Conservation (phyloP, 2,329 filamentous ascomycete genomes). For the Whalleya microplaca region DNA sequence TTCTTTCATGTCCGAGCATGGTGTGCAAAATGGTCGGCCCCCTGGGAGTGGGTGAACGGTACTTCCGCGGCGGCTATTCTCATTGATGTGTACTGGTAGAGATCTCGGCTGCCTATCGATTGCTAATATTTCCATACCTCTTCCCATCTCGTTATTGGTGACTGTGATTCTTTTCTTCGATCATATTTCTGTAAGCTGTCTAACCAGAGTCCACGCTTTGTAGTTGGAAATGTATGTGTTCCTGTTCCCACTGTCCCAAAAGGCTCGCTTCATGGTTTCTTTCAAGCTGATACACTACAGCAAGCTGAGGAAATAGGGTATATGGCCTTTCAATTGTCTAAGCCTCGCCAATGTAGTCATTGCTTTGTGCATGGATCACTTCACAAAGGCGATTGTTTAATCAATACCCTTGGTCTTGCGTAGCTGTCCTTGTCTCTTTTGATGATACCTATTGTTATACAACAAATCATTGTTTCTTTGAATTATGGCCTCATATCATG, state of each 20-base stretch:
- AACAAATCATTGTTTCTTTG: background rate
- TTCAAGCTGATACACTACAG: too few species aligned
- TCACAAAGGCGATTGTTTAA: background rate
- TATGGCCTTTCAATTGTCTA: background rate
- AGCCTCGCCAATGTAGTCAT: background rate
- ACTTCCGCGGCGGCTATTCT: constrained; percentile 27
- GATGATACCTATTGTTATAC: background rate
- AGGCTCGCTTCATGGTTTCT: too few species aligned
- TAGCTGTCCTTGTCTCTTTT: background rate
- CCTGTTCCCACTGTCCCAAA: too few species aligned
- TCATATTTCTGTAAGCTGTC: background rate
- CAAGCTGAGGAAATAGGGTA: too few species aligned
- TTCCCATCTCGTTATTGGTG: background rate
- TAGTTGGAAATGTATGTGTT: too few species aligned
- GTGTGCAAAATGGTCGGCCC: constrained; percentile 29
- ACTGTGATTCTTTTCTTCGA: background rate
- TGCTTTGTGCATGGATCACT: background rate
- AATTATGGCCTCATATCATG: background rate
- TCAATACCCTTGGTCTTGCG: background rate
- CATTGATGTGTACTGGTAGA: constrained; percentile 36
- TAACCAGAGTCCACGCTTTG: background rate
- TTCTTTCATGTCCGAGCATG: constrained; percentile 33
- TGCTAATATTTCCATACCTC: constrained; percentile 18
- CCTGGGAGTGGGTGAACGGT: constrained; percentile 26
- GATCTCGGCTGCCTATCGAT: constrained; percentile 26